Conservation (phyloP, 306 rosid genomes). For the Vigna mungo region DNA sequence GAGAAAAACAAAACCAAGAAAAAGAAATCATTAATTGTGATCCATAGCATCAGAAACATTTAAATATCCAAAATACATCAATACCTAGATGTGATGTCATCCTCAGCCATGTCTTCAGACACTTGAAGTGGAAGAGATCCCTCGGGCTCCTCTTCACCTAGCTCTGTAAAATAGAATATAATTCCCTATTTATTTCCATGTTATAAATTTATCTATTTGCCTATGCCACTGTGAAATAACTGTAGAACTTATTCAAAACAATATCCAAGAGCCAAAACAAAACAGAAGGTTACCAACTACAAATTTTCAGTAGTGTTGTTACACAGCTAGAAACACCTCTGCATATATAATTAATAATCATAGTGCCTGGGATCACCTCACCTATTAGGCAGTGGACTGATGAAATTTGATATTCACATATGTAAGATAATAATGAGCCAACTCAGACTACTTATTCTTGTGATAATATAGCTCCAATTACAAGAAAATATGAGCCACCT, state of each 20-base stretch:
- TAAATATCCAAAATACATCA: conserved; percentile 28
- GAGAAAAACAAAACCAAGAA: conserved; percentile 6
- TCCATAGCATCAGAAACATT: conserved; percentile 26
- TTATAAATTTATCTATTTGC: conserved; percentile 19
- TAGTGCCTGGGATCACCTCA: conserved; percentile 11
- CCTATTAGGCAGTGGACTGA: conserved; percentile 9
- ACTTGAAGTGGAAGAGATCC: conserved; percentile 75
- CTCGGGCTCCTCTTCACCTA: conserved; percentile 77
- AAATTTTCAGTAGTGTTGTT: background rate
- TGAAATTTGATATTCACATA: conserved; percentile 17
- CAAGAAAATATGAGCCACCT: background rate
- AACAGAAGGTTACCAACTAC: conserved; percentile 2
- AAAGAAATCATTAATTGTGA: conserved; percentile 27
- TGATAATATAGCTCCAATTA: conserved; percentile 19
- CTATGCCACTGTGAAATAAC: conserved; percentile 24
- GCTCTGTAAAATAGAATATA: conserved; percentile 62
- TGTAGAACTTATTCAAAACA: conserved; percentile 3
- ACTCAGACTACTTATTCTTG: conserved; percentile 14
- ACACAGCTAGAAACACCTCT: background rate
- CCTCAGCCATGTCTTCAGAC: conserved; percentile 82
- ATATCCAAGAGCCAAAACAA: conserved; percentile 32
- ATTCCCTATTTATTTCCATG: conserved; percentile 18
- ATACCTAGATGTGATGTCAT: conserved; percentile 88
- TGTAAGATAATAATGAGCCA: conserved; percentile 23
- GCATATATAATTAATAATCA: background rate